Percentiles rank a stretch among this genome's conserved stretches.
Conservation (phyloP, 2,329 filamentous ascomycete species). For the Alternaria brassicae region DNA sequence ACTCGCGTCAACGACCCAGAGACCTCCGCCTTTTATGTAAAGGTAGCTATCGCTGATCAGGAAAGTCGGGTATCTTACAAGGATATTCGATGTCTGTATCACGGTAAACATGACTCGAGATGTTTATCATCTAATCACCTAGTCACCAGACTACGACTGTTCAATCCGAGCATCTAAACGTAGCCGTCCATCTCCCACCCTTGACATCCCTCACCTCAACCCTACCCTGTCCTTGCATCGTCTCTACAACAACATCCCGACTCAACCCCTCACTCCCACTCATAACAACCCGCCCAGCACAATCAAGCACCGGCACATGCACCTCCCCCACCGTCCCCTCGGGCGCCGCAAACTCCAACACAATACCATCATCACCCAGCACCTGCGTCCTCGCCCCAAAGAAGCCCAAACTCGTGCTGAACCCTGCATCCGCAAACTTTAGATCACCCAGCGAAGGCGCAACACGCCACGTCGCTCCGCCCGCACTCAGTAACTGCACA, state of each 20-base stretch:
- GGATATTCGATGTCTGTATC: too few relatives aligned
- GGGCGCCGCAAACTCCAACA: constrained; percentile 40
- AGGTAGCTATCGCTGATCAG: neutral
- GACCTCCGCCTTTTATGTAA: too few relatives aligned
- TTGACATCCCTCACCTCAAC: constrained; percentile 23
- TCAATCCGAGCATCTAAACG: constrained; percentile 19
- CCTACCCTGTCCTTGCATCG: constrained; percentile 19
- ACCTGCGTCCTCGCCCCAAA: constrained; percentile 45
- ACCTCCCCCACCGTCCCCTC: constrained; percentile 42
- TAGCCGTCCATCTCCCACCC: constrained; percentile 36
- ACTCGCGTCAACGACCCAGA: neutral
- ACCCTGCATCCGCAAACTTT: constrained; percentile 49
- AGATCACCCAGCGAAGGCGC: constrained; percentile 49
- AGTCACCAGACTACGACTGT: too few relatives aligned
- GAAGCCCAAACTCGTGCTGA: constrained; percentile 46
- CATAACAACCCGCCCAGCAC: constrained; percentile 30
- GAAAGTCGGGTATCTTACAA: too few relatives aligned
- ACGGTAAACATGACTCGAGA: too few relatives aligned
- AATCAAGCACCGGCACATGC: constrained; percentile 28
- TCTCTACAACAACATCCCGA: constrained; percentile 26
- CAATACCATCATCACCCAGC: constrained; percentile 17
- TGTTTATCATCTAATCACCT: too few relatives aligned
- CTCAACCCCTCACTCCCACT: constrained; percentile 23
- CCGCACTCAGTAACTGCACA: constrained; percentile 49
- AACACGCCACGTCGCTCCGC: constrained; percentile 49